A percentile compares a stretch with the other conserved stretches of the same genome.
phyloP scores from a whole-genome alignment of 2,329 filamentous ascomycete species.

The Xylariaceae sp. region DNA sequence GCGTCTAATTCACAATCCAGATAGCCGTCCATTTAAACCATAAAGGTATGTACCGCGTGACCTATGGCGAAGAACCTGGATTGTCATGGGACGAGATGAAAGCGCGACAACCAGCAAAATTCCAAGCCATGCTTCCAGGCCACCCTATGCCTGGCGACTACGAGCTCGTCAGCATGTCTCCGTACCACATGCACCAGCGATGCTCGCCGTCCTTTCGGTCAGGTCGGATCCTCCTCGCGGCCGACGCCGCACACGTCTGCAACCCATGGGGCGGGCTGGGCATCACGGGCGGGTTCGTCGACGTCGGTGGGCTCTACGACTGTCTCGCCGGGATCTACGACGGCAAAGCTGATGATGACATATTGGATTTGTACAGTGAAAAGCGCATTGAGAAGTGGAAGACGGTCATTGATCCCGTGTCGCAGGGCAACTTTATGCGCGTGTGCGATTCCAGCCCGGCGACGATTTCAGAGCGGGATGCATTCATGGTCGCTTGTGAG shows the following conservation, averaged over 20 bases:
- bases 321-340: conserved; percentile 48
- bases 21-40: conserved; percentile 58
- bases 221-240: conserved; percentile 53
- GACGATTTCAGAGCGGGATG: conserved; percentile 37
- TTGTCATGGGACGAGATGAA: conserved; percentile 51
- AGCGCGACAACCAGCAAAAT: conserved; percentile 51
- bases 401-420: conserved; percentile 41
- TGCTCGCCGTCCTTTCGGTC: conserved; percentile 55
- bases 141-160: conserved; percentile 56
- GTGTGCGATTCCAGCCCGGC: conserved; percentile 39
- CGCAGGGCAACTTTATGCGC: conserved; percentile 41
- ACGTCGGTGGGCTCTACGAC: conserved; percentile 58
- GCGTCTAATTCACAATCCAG: conserved; percentile 29
- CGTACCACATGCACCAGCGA: conserved; percentile 60
- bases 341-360: conserved; percentile 39
- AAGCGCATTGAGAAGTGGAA: conserved; percentile 44
- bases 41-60: conserved; percentile 60
- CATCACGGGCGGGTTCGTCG: conserved; percentile 61
- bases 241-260: conserved; percentile 57
- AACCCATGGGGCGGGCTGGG: conserved; percentile 58
- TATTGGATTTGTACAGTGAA: conserved; percentile 44
- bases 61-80: conserved; percentile 55
- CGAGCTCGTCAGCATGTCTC: conserved; percentile 52
- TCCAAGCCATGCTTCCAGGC: conserved; percentile 55
- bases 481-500: conserved; percentile 37